Conservation (phyloP, 192 early-diverging fungal genomes). For the Gaertneriomyces semiglobifer region DNA sequence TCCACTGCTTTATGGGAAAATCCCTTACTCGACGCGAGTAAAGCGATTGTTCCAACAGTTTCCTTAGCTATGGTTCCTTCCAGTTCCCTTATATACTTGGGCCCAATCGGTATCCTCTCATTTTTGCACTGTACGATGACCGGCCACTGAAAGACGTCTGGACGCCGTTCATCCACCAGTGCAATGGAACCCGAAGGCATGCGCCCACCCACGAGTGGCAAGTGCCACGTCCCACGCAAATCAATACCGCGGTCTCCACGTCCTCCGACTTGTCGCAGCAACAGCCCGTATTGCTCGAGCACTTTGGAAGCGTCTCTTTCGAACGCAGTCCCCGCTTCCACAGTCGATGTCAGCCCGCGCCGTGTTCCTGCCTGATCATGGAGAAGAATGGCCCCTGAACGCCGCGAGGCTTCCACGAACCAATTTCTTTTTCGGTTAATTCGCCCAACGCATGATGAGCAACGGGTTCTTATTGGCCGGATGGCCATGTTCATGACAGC, state of each 20-base stretch:
- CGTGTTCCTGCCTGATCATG: no score
- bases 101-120: slow-evolving; percentile 17
- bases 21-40: slow-evolving; percentile 20
- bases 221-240: slow-evolving; percentile 27
- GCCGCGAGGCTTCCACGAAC: no score
- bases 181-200: no score
- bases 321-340: slow-evolving; percentile 26
- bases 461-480: no score
- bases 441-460: no score
- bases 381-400: no score
- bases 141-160: neutral
- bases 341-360: slow-evolving; percentile 8
- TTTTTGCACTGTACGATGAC: slow-evolving; percentile 38
- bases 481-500: no score
- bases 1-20: slow-evolving; percentile 9
- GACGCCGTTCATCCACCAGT: no score
- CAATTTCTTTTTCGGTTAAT: no score
- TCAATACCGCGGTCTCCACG: slow-evolving; percentile 33
- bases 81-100: slow-evolving; percentile 33
- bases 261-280: slow-evolving; percentile 28
- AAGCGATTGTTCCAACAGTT: slow-evolving; percentile 16
- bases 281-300: slow-evolving; percentile 11
- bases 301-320: slow-evolving; percentile 7
- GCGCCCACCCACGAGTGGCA: neutral
- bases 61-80: slow-evolving; percentile 26